Conservation (phyloP, 2,329 filamentous ascomycete species). For the Onygena corvina region DNA sequence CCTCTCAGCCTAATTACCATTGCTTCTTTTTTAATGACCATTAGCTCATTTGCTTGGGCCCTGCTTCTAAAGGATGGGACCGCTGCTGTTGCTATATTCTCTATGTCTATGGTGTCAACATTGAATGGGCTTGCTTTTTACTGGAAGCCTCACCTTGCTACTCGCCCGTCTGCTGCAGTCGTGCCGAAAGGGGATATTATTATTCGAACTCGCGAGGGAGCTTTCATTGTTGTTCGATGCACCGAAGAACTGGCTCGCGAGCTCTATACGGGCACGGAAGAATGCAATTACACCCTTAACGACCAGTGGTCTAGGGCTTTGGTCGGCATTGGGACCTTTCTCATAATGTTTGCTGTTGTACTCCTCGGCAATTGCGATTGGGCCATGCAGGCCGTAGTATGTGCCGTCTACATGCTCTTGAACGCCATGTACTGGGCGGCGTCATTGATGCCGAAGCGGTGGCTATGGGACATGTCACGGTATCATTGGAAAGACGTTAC, state of each 20-base stretch:
- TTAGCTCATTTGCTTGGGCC: slow-evolving; percentile 17
- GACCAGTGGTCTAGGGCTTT: slow-evolving; percentile 40
- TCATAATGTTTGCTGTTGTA: slow-evolving; percentile 51
- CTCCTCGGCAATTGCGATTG: slow-evolving; percentile 52
- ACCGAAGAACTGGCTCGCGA: slow-evolving; percentile 51
- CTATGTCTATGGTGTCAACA: slow-evolving; percentile 43
- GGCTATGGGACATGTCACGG: slow-evolving; percentile 48
- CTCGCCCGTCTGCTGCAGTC: slow-evolving; percentile 37
- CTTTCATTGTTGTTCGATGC: slow-evolving; percentile 47
- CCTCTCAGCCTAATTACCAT: slow-evolving; percentile 45
- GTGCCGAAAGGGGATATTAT: slow-evolving; percentile 49
- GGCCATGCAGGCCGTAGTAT: slow-evolving; percentile 48
- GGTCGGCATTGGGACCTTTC: slow-evolving; percentile 46
- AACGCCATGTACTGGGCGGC: slow-evolving; percentile 50
- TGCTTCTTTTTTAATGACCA: slow-evolving; percentile 35
- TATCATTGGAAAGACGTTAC: slow-evolving; percentile 35
- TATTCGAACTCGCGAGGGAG: slow-evolving; percentile 49
- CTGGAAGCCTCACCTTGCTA: slow-evolving; percentile 47
- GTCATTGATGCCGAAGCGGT: slow-evolving; percentile 37
- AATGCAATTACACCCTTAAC: slow-evolving; percentile 45
- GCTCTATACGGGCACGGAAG: slow-evolving; percentile 49
- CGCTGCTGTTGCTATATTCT: slow-evolving; percentile 40
- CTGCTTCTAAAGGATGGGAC: slow-evolving; percentile 38
- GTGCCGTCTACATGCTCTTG: slow-evolving; percentile 45
- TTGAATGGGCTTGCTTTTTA: slow-evolving; percentile 46